Conservation (phyloP, 2,329 filamentous ascomycete species). For the Aspergillus ruber region DNA sequence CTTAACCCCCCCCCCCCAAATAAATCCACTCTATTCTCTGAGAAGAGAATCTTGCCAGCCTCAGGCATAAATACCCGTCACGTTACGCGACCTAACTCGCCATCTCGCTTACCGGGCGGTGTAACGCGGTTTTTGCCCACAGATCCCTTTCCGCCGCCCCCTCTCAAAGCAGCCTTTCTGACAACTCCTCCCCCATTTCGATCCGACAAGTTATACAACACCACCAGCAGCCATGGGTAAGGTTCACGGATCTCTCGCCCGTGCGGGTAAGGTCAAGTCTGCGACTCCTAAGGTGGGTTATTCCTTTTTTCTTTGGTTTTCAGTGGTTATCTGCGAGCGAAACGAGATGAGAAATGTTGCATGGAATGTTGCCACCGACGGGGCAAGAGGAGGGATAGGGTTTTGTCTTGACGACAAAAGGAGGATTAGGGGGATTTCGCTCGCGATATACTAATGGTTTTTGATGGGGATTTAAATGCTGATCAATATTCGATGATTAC, state of each 20-base stretch:
- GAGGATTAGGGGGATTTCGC: neutral
- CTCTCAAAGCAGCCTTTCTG: constrained; percentile 5
- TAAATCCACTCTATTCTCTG: too few species aligned
- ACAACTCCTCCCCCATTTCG: constrained; percentile 13
- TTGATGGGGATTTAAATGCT: neutral
- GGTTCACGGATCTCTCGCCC: constrained; percentile 88
- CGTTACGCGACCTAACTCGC: constrained; percentile 5
- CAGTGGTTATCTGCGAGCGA: neutral
- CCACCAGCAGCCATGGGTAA: constrained; percentile 72
- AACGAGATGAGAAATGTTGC: neutral
- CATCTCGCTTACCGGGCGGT: constrained; percentile 13
- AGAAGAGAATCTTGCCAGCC: neutral
- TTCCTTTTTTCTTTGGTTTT: neutral
- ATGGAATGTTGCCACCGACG: neutral
- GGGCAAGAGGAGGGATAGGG: neutral
- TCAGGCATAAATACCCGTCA: constrained; percentile 7
- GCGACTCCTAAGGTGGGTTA: constrained; percentile 45
- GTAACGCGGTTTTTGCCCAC: constrained; percentile 15
- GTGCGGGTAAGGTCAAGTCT: constrained; percentile 98
- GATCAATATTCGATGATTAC: neutral
- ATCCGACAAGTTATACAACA: constrained; percentile 18
- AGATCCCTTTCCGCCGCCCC: constrained; percentile 10
- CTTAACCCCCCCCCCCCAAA: neutral
- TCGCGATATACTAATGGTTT: neutral
- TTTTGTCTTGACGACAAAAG: too few species aligned